Percentiles rank a stretch among this genome's conserved stretches.
phyloP scores from a whole-genome alignment of 441 rosid genomes.

The Syzygium malaccense region DNA sequence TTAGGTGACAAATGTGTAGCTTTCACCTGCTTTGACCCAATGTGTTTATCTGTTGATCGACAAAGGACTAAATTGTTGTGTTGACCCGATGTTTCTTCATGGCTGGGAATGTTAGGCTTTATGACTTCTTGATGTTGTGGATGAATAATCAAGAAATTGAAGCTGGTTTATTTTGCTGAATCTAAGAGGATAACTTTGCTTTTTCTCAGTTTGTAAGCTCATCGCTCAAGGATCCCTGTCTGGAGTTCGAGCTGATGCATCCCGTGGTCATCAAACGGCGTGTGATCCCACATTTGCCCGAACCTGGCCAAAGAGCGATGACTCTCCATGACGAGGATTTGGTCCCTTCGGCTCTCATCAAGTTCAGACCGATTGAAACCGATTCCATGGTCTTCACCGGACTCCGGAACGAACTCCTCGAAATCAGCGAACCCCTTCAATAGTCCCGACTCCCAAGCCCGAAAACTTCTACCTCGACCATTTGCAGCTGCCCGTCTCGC shows the following conservation, averaged over 20 bases:
- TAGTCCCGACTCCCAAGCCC: background rate
- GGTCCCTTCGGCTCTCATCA: conserved; percentile 81
- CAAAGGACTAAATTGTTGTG: background rate
- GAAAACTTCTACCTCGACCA: background rate
- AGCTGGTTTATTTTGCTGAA: background rate
- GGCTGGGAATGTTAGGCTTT: background rate
- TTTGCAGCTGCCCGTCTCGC: background rate
- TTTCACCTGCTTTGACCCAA: background rate
- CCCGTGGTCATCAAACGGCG: conserved; percentile 58
- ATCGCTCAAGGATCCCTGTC: conserved; percentile 67
- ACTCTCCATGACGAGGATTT: conserved; percentile 69
- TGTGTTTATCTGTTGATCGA: background rate
- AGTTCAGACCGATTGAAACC: conserved; percentile 65
- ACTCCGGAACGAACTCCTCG: conserved; percentile 55
- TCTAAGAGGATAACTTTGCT: background rate
- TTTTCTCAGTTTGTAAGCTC: conserved; percentile 62
- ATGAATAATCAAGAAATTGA: background rate
- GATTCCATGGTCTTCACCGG: conserved; percentile 63
- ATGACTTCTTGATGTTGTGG: background rate
- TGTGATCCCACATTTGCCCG: conserved; percentile 46
- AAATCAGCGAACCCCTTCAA: conserved; percentile 46
- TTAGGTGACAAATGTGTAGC: background rate
- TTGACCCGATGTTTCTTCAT: background rate
- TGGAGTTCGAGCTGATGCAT: conserved; percentile 72
- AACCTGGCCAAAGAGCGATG: conserved; percentile 42